These are phyloP conservation scores for Capsaspora owczarzaki DNA, from an alignment of 78 protist genomes.

Conservation along the genomic window DNA sequence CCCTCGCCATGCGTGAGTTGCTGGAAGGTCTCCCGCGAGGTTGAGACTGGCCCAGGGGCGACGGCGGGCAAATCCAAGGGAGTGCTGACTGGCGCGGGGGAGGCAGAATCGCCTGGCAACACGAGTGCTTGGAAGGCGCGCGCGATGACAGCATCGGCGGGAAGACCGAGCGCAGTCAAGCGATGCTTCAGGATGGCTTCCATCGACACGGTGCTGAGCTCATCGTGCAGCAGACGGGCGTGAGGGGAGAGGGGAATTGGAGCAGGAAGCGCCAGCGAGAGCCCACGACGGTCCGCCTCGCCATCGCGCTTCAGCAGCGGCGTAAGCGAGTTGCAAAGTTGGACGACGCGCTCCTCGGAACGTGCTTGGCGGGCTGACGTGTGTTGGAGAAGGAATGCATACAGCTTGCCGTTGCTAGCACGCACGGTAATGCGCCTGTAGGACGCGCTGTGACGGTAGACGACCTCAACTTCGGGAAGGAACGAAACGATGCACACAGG, in stretches of 20 bases:
- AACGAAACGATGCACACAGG: conserved; percentile 31
- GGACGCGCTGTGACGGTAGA: conserved; percentile 32
- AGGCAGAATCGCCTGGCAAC: neutral
- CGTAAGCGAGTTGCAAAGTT: conserved; percentile 19
- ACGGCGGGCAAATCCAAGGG: neutral
- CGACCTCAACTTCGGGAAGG: conserved; percentile 13
- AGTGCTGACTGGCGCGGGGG: neutral
- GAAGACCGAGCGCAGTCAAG: neutral
- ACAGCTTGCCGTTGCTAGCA: conserved; percentile 34
- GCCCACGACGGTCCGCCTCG: conserved; percentile 12
- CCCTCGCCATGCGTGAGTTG: too few relatives aligned
- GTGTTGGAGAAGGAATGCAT: conserved; percentile 26
- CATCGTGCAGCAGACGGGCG: neutral
- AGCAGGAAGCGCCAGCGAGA: neutral
- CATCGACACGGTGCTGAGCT: neutral
- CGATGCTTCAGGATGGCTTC: neutral
- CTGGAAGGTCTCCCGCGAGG: neutral
- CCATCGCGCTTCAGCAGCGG: conserved; percentile 22
- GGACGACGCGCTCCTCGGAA: conserved; percentile 29
- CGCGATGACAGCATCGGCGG: neutral
- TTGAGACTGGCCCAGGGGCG: neutral
- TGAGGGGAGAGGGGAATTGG: neutral
- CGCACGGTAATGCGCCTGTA: conserved; percentile 27
- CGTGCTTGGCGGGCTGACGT: conserved; percentile 18
- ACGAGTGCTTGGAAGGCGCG: neutral